These are phyloP conservation scores for Chalciporus piperatus DNA, from an alignment of 768 basidiomycete genomes.

Conservation along the genomic window DNA sequence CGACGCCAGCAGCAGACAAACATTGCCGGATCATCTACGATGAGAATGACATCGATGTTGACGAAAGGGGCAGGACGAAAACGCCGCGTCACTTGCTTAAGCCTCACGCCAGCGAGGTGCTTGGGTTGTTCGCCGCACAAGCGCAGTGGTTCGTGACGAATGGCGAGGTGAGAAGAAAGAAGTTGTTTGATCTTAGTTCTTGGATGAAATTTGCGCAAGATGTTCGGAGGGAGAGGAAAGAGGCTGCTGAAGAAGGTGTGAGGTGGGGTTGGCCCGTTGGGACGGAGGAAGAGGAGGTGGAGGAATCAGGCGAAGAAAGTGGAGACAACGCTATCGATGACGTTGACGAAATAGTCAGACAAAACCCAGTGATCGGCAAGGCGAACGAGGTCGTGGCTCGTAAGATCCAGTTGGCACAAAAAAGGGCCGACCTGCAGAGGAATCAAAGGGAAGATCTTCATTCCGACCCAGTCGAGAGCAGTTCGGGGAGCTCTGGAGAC, in stretches of 20 bases:
- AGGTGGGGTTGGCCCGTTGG: conserved; percentile 25
- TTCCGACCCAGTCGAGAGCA: not conserved
- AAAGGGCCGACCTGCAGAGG: not conserved
- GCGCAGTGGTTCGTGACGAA: conserved; percentile 58
- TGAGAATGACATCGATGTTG: conserved; percentile 28
- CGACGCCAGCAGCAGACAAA: conserved; percentile 25
- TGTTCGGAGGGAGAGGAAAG: conserved; percentile 30
- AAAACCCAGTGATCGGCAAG: conserved; percentile 32
- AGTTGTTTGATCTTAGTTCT: conserved; percentile 39
- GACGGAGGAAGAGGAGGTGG: not conserved
- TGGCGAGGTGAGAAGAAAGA: conserved; percentile 31
- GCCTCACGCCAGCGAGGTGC: conserved; percentile 51
- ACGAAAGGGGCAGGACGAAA: conserved; percentile 26
- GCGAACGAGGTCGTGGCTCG: conserved; percentile 11
- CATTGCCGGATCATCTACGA: conserved; percentile 37
- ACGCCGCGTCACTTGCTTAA: conserved; percentile 44
- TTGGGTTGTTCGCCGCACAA: conserved; percentile 50
- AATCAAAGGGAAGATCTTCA: not conserved
- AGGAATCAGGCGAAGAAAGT: conserved; percentile 8
- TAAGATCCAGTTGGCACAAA: conserved; percentile 18
- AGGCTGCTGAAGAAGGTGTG: conserved; percentile 27
- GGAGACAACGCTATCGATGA: not conserved
- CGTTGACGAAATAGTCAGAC: conserved; percentile 10
- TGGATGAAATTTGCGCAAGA: conserved; percentile 49
- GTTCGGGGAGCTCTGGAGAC: conserved; percentile 21